phyloP scores from a whole-genome alignment of 164 flowering plant genomes.

The Tetrastigma voinierianum region DNA sequence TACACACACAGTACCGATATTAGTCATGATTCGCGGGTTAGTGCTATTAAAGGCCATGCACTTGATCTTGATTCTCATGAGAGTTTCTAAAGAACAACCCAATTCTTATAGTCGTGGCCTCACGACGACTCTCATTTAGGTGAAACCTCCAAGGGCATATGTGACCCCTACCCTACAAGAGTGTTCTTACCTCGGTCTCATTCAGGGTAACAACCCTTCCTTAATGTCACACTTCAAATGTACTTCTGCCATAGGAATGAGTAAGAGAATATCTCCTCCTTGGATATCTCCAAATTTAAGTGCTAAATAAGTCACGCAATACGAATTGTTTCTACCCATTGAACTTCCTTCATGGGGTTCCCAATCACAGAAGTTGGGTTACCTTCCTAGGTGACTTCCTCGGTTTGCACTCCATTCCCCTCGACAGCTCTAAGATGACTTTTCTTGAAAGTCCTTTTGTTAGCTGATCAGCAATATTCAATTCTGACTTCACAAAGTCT shows the following conservation, averaged over 20 bases:
- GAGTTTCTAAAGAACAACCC: conserved; percentile 1
- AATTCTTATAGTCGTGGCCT: neutral
- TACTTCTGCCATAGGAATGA: neutral
- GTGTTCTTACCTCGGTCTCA: neutral
- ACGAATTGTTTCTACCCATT: neutral
- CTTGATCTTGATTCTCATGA: neutral
- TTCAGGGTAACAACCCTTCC: neutral
- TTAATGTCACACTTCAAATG: neutral
- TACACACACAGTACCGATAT: neutral
- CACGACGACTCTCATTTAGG: conserved; percentile 6
- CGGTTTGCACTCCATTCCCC: neutral
- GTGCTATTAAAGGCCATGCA: neutral
- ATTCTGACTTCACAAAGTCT: too few species aligned
- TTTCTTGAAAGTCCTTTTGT: neutral
- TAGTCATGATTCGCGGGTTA: neutral
- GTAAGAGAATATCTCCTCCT: neutral
- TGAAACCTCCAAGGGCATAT: neutral
- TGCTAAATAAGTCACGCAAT: neutral
- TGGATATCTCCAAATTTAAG: neutral
- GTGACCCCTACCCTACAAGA: neutral
- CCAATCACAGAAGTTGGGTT: neutral
- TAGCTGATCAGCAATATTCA: neutral
- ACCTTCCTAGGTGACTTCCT: neutral
- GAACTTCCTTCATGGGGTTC: too few species aligned
- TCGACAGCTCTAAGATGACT: neutral